Evolutionary conservation across 1,284 basidiomycete species (phyloP), one percentile per base, ranked within the genome.

Genomic region (Tetrapyrgos nigripes): DNA sequence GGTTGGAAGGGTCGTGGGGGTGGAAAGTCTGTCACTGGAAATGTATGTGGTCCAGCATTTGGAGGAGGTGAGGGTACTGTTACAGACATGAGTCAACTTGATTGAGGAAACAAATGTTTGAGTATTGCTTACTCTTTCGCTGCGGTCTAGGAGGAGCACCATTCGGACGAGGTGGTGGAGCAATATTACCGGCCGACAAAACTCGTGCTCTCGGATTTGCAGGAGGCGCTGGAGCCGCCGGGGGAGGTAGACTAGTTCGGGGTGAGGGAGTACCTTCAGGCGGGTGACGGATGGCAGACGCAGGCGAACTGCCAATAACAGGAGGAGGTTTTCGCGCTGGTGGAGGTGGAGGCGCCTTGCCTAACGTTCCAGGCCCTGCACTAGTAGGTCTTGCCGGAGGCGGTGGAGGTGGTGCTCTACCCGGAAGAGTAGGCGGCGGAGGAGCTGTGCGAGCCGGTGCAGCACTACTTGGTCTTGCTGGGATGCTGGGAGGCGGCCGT

Each of bases 21-120:
- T 13, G 91, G 92, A 70, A 93, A 92, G 51, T 87, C 89, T 21
- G 78, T 75, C 17, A 85, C 82, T 13, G 89, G 89, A 68, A 92
- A 93, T 21, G 79, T 85, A 67, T 92, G 88, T 26, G 79, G 69
- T 17, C 90, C 90, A 48, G 82, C 83, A 58, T 80, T 84, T 1
- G 89, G 84, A 24, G 91, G 90, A 31, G 91, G 92, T 4, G 89
- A 85, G 37, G 89, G 88, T 57, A 92, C 91, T 93, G 59, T 4
- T 64, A 45, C 50, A 52, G 57, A 54, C 59, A 64, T 62, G 64
- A 54, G 62, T 57, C 50, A 56, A 52, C 47, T 27, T 54, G 54
- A 49, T n/a, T 28, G 21, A 61, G 31, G 62, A 53, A 55, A 55
- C 21, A 23, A 19, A 40, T 17, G 31, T 33, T 28, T 26, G n/a